Evolutionary conservation across 2,329 filamentous ascomycete species (phyloP).

Genomic region (Aureobasidium sp.): DNA sequence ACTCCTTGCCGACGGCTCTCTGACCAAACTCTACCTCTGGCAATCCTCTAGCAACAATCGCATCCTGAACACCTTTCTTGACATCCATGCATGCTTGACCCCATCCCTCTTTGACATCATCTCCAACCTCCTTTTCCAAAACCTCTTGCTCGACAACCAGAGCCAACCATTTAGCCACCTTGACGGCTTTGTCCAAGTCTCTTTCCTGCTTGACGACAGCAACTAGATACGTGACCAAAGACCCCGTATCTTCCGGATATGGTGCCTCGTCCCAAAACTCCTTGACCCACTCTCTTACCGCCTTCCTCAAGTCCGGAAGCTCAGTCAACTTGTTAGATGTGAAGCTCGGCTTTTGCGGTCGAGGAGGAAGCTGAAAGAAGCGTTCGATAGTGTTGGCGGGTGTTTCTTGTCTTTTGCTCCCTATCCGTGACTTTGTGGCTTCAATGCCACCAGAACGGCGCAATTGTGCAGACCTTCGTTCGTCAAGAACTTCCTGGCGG

Average conservation of each 20-base stretch:
- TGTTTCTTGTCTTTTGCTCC: conserved; percentile 18
- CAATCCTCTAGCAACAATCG: conserved; percentile 39
- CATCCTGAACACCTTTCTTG: conserved; percentile 36
- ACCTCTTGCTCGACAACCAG: conserved; percentile 33
- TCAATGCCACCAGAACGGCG: conserved; percentile 43
- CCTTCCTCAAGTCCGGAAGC: conserved; percentile 61
- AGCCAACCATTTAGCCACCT: conserved; percentile 59
- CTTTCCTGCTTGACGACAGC: conserved; percentile 65
- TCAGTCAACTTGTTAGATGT: conserved; percentile 51
- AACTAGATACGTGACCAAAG: conserved; percentile 65
- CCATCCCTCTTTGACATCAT: conserved; percentile 27
- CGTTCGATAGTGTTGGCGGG: conserved; percentile 28
- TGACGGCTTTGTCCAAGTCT: conserved; percentile 67
- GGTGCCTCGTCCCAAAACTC: conserved; percentile 69
- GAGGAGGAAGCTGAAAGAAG: conserved; percentile 42
- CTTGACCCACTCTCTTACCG: conserved; percentile 67
- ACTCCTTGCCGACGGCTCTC: not conserved
- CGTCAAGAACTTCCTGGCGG: conserved; percentile 67
- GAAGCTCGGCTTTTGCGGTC: conserved; percentile 52
- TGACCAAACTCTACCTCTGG: conserved; percentile 37
- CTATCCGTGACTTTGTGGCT: conserved; percentile 15
- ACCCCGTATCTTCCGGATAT: conserved; percentile 67
- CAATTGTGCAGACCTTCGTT: conserved; percentile 58
- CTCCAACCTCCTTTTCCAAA: conserved; percentile 15
- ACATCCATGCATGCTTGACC: conserved; percentile 33